Evolutionary conservation across 169 alveolate genomes (phyloP), one percentile per base, ranked within the genome.

Genomic region (Cryptosporidium viatorum): DNA sequence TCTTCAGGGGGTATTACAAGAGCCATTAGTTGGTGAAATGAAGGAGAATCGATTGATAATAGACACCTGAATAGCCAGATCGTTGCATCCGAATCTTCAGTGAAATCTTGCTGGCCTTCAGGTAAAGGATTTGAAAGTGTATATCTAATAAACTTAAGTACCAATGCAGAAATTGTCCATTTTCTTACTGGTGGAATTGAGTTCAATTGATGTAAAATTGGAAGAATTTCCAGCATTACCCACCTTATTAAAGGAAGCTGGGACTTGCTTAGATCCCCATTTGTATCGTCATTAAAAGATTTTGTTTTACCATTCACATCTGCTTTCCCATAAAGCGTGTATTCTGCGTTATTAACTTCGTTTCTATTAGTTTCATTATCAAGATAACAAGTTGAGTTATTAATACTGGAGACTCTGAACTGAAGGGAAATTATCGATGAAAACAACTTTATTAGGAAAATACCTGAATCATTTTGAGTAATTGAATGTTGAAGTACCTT

Each of bases 31-130:
- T 80, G 89, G 16, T 80, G 89, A 35, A 62, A 80, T 1, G 89
- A 59, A 60, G 89, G 89, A 10, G 89, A 80, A 33, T 80, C 89
- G 10, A 80, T 80, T 4, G 89, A 80, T n/a, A 80, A 67, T 12
- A 80, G 23, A 29, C 89, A 80, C 3, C 89, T 41, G 33, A 80
- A 45, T 39, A 80, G 50, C 89, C 89, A 80, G 18, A 80, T 80
- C 18, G 67, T 60, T 41, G 89, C 89, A 7, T 80, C 89, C 37
- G 89, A 80, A 18, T 80, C 75, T 12, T 80, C 89, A 1, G 65
- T 41, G 7, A 52, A 67, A 7, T 80, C 69, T 12, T 80, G 31
- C 16, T 41, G 48, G 41, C 35, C 7, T 23, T 80, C 80, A 9
- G 74, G 89, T 3, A 80, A 43, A 4, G 89, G 89, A 29, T 67